Evolutionary conservation across 352 stramenopile genomes (phyloP).

Genomic region (Phytophthora tubulina): DNA sequence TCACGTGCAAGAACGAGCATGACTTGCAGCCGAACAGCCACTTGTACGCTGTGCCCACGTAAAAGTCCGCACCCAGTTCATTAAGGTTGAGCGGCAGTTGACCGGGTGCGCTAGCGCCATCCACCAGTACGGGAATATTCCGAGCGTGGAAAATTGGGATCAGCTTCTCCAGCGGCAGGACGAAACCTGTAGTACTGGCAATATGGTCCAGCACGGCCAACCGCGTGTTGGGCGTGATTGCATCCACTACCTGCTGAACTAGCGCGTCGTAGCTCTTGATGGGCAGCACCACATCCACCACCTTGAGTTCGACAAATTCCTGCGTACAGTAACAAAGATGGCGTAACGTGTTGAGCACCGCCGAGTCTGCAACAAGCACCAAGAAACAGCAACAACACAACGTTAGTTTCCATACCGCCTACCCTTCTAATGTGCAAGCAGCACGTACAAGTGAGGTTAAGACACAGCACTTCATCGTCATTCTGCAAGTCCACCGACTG

Average conservation of each 20-base stretch:
- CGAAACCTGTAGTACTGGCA: constrained; percentile 76
- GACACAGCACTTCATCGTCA: constrained; percentile 88
- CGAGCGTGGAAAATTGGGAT: constrained; percentile 83
- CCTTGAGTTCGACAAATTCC: constrained; percentile 90
- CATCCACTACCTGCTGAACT: constrained; percentile 71
- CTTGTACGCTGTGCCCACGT: constrained; percentile 87
- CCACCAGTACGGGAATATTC: constrained; percentile 83
- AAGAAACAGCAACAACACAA: constrained; percentile 9
- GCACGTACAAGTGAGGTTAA: constrained; percentile 86
- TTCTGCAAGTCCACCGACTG: constrained; percentile 89
- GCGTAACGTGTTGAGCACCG: constrained; percentile 84
- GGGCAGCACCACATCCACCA: constrained; percentile 81
- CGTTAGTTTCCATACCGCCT: neutral
- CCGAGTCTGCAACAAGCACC: constrained; percentile 58
- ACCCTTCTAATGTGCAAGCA: neutral
- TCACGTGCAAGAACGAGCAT: constrained; percentile 87
- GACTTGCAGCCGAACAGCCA: constrained; percentile 91
- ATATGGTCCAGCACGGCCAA: constrained; percentile 89
- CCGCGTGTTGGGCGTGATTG: constrained; percentile 87
- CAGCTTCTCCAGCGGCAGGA: constrained; percentile 84
- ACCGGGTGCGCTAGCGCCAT: constrained; percentile 79
- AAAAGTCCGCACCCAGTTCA: constrained; percentile 79
- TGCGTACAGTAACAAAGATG: constrained; percentile 89
- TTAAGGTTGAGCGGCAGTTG: constrained; percentile 80
- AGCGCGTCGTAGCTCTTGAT: constrained; percentile 76